Base-by-base conservation (phyloP, 2,329 filamentous ascomycete species). In the Parasarocladium wereldwijsianum region DNA sequence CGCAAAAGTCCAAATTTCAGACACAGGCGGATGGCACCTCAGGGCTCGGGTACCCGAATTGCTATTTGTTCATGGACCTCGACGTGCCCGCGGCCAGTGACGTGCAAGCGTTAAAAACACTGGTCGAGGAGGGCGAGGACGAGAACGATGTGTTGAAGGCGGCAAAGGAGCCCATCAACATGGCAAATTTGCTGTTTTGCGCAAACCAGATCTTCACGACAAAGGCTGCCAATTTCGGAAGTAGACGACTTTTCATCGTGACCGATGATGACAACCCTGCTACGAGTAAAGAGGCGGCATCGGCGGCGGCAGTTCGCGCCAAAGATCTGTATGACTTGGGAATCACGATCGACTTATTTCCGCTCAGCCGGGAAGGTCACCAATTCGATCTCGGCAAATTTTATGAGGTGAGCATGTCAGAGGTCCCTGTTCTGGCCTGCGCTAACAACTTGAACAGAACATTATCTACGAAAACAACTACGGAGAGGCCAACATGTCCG, bases 141-240 rank as follows among this genome's bases (percentile, higher is more conserved):
- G 67, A 72, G 1, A 62, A 73, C 3, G 65, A 75, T 7, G 56
- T 94, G 4, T 56, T 96, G 20, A 64, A 66, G 5, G 76, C 86
- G 2, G 70, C 81, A 0, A 57, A 68, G 4, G 73, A 86, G 32
- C 59, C 65, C 2, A 75, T 80, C 1, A 74, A 76, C 19, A 93
- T 98, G 76, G 73, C 82, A 8, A 93, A 86, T 43, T 67, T 98
- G 3, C 64, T 98, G 2, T 94, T 94, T 48, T 93, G 86, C 43
- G 87, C 85, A 21, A 96, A 96, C 40, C 85, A 94, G 46, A 81
- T 96, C 30, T 94, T 98, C 49, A 93, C 86, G 1, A 93, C 83
- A 3, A 93, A 81, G 49, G 86, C 90, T 0, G 76, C 90, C 12
- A 96, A 94, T 46, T 96, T 96, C 50, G 78, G 83, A 4, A 96